Base-by-base conservation (phyloP, 2,329 filamentous ascomycete genomes). In the Fonsecaea monophora region DNA sequence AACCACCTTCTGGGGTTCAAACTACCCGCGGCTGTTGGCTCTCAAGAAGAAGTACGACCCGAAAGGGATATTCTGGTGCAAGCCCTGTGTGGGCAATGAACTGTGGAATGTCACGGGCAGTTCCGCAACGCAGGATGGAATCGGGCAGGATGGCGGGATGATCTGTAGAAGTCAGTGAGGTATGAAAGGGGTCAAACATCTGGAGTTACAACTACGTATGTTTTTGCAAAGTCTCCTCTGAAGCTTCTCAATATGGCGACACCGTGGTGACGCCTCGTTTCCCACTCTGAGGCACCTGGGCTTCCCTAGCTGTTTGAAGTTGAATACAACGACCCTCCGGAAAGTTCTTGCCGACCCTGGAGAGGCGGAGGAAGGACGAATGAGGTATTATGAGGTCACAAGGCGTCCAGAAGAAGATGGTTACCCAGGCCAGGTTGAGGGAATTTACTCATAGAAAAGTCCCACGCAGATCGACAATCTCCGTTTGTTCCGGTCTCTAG, bases 1-100 rank as follows among this genome's bases (percentile, higher is more conserved):
- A 63, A 38, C 74, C 13, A 70, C 75, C 9, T 82, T 80, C 69
- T 81, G 76, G 75, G 80, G 79, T 5, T 48, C 67, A 1, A 75
- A 75, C 35, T 75, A 77, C 62, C 66, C 64, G 6, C 68, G 68
- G 8, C 48, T 78, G 40, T 72, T 74, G 25, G 42, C 50, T 0
- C 71, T 77, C 18, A 76, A 77, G 70, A 67, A 74, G 61, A 70
- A 70, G 40, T 74, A 70, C 66, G 75, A 78, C 60, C 74, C 74
- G 0, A 32, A 45, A 7, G 66, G 56, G 38, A 40, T 68, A n/a
- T 76, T 76, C 35, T 35, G 70, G 62, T 69, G 66, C 48, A 69
- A 65, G 15, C 65, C 70, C 2, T 73, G 71, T 13, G 73, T 75
- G 5, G 74, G 73, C 9, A 73, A 70, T 62, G 73, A 75, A 42